Percentiles rank a stretch among this genome's conserved stretches.
Evolutionary conservation across 2,329 filamentous ascomycete genomes (phyloP).

Genomic region (Fusarium zealandicum): DNA sequence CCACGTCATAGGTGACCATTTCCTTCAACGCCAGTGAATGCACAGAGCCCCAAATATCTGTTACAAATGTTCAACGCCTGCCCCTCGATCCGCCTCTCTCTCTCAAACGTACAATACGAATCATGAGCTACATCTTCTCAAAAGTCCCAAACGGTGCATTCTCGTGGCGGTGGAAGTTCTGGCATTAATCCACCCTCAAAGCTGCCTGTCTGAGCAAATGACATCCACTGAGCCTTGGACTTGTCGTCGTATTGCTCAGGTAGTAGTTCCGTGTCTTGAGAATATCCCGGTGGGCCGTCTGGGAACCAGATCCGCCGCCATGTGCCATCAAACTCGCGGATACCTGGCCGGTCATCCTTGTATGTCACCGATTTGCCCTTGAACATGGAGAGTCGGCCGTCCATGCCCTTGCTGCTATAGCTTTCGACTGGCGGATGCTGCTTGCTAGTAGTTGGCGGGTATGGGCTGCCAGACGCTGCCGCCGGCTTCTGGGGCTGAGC

Average conservation of each 20-base stretch:
- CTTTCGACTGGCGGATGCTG: constrained; percentile 54
- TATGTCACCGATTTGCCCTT: constrained; percentile 71
- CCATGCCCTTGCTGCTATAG: constrained; percentile 53
- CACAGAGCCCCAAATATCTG: constrained; percentile 18
- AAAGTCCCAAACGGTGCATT: constrained; percentile 78
- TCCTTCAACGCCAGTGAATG: constrained; percentile 30
- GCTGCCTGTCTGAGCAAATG: constrained; percentile 68
- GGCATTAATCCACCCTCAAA: constrained; percentile 80
- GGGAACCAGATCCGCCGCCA: constrained; percentile 77
- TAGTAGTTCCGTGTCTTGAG: constrained; percentile 68
- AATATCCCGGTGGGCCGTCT: constrained; percentile 69
- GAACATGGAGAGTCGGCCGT: constrained; percentile 62
- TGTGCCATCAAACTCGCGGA: constrained; percentile 59
- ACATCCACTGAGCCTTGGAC: constrained; percentile 68
- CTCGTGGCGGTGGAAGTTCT: constrained; percentile 76
- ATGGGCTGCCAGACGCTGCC: constrained; percentile 46
- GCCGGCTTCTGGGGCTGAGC: constrained; percentile 18
- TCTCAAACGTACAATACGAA: constrained; percentile 73
- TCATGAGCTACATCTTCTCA: constrained; percentile 45
- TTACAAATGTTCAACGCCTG: constrained; percentile 31
- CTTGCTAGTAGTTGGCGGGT: constrained; percentile 53
- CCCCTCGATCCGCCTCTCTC: constrained; percentile 12
- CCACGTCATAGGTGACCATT: constrained; percentile 6
- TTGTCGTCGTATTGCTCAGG: constrained; percentile 65
- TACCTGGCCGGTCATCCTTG: constrained; percentile 56